A percentile compares a stretch with the other conserved stretches of the same genome.
phyloP scores from a whole-genome alignment of 768 basidiomycete genomes.

The Russula abietina region DNA sequence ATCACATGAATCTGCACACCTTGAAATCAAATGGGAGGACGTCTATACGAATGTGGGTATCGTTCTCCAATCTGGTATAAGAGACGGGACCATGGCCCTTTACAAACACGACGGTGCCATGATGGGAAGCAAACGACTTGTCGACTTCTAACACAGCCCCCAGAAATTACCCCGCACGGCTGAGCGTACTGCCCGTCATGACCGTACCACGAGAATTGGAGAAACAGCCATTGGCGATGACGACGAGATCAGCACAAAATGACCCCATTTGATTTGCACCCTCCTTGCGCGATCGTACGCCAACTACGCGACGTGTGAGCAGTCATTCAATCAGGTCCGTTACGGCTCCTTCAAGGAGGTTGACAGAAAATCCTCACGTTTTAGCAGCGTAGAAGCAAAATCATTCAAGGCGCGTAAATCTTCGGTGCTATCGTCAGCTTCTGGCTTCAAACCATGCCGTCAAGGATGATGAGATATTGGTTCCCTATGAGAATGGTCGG shows the following conservation, averaged over 20 bases:
- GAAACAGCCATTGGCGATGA: slow-evolving; percentile 93
- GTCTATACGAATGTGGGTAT: slow-evolving; percentile 92
- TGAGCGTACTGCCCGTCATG: slow-evolving; percentile 42
- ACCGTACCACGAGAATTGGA: slow-evolving; percentile 80
- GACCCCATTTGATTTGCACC: slow-evolving; percentile 41
- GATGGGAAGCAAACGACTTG: slow-evolving; percentile 60
- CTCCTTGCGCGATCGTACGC: slow-evolving; percentile 49
- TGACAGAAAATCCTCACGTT: too few relatives aligned
- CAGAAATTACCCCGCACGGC: slow-evolving; percentile 71
- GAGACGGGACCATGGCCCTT: slow-evolving; percentile 83
- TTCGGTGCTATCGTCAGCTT: slow-evolving; percentile 57
- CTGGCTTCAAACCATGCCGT: slow-evolving; percentile 84
- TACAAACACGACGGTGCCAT: slow-evolving; percentile 80
- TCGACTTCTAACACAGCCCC: slow-evolving; percentile 80
- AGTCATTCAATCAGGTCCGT: slow-evolving; percentile 65
- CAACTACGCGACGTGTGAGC: slow-evolving; percentile 49
- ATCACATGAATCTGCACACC: slow-evolving; percentile 33
- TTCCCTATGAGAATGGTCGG: slow-evolving; percentile 51
- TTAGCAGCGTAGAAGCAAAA: slow-evolving; percentile 84
- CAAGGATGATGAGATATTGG: slow-evolving; percentile 86
- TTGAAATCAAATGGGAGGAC: slow-evolving; percentile 80
- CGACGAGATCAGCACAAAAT: slow-evolving; percentile 69
- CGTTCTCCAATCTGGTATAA: slow-evolving; percentile 87
- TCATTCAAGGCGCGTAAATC: slow-evolving; percentile 91
- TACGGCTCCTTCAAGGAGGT: slow-evolving; percentile 84